phyloP scores from a whole-genome alignment of 2,329 filamentous ascomycete genomes.

The Volutella citrinella region DNA sequence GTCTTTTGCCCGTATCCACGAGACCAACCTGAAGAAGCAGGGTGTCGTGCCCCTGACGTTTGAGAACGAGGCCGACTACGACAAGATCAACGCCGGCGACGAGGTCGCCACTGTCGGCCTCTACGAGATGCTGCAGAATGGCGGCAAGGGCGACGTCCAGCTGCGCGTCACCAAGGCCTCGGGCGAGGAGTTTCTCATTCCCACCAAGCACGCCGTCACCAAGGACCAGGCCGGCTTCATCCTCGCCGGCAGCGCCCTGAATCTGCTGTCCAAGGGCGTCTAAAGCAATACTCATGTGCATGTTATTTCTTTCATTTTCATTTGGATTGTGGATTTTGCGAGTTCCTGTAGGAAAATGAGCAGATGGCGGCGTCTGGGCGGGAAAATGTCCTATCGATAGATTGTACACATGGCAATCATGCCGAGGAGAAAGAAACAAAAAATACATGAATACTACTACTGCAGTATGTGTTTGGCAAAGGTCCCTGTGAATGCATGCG shows the following conservation, averaged over 20 bases:
- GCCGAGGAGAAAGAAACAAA: too few species aligned
- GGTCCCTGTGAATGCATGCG: too few species aligned
- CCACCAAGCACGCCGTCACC: slow-evolving; percentile 83
- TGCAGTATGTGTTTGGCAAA: too few species aligned
- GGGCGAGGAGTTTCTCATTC: slow-evolving; percentile 66
- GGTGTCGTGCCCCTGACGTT: slow-evolving; percentile 94
- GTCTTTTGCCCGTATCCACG: slow-evolving; percentile 87
- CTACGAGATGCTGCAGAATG: slow-evolving; percentile 73
- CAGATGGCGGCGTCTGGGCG: slow-evolving; percentile 21
- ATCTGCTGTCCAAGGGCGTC: slow-evolving; percentile 69
- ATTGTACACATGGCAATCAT: slow-evolving; percentile 24
- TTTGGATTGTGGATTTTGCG: slow-evolving; percentile 10
- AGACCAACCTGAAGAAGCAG: slow-evolving; percentile 97
- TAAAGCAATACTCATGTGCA: too few species aligned
- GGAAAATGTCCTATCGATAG: slow-evolving; percentile 25
- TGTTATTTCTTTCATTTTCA: too few species aligned
- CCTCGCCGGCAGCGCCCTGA: slow-evolving; percentile 88
- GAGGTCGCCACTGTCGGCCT: slow-evolving; percentile 79
- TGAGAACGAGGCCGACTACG: slow-evolving; percentile 83
- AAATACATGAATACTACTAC: too few species aligned
- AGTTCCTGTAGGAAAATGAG: slow-evolving; percentile 11
- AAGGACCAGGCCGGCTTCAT: slow-evolving; percentile 91
- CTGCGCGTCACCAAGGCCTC: slow-evolving; percentile 61
- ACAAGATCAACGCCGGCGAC: slow-evolving; percentile 78
- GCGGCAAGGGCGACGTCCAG: slow-evolving; percentile 74